Evolutionary conservation across 805 yeast genomes (phyloP).

Genomic region (Ogataea pini): DNA sequence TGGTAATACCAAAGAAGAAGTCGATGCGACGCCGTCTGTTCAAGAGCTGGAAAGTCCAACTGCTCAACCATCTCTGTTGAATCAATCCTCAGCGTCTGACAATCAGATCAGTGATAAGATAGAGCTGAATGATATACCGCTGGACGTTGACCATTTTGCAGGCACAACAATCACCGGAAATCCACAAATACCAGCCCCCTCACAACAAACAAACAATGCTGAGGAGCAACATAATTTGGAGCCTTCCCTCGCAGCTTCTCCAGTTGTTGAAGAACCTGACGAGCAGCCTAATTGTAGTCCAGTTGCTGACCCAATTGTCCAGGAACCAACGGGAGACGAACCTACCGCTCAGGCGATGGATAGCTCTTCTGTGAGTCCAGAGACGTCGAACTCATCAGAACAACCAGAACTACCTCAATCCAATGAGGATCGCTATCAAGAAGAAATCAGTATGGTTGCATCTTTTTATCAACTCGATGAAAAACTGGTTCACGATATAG

Average conservation of each 20-base stretch:
- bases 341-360: conserved; percentile 5
- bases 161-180: neutral
- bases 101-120: neutral
- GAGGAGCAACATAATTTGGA: conserved; percentile 1
- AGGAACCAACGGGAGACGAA: conserved; percentile 3
- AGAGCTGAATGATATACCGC: neutral
- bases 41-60: neutral
- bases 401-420: neutral
- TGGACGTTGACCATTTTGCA: neutral
- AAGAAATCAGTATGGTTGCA: conserved; percentile 29
- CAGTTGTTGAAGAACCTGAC: neutral
- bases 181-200: conserved; percentile 1
- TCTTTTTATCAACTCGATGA: conserved; percentile 37
- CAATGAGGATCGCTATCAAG: neutral
- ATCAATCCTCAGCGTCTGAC: no score
- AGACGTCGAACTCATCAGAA: neutral
- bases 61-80: no score
- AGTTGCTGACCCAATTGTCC: conserved; percentile 4
- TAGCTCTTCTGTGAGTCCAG: neutral
- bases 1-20: neutral
- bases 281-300: neutral
- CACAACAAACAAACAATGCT: neutral
- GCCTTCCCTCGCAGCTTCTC: neutral
- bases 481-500: conserved; percentile 25
- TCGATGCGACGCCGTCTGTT: neutral